These are phyloP conservation scores for Ophiostoma tasmaniense DNA, from an alignment of 2,329 filamentous ascomycete species.

Conservation along the genomic window DNA sequence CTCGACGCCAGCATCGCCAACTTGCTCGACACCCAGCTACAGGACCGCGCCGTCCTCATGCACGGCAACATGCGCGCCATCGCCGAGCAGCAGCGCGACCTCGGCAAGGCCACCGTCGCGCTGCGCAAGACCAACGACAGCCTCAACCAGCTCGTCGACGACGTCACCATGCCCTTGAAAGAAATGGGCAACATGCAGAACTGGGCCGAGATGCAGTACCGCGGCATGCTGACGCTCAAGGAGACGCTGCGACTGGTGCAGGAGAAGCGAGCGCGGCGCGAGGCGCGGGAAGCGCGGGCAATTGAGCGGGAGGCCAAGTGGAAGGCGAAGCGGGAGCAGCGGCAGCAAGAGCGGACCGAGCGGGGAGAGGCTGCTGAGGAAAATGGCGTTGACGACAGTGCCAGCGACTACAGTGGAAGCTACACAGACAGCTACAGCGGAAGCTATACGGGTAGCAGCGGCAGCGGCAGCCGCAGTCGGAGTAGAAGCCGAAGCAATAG, in stretches of 20 bases:
- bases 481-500: slow-evolving; percentile 25
- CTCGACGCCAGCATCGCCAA: slow-evolving; percentile 58
- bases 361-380: background rate
- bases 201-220: slow-evolving; percentile 75
- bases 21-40: slow-evolving; percentile 59
- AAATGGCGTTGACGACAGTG: background rate
- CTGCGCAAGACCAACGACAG: slow-evolving; percentile 57
- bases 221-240: slow-evolving; percentile 55
- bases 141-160: slow-evolving; percentile 55
- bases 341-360: background rate
- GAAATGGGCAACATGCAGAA: slow-evolving; percentile 78
- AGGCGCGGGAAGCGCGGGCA: slow-evolving; percentile 7
- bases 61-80: slow-evolving; percentile 61
- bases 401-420: slow-evolving; percentile 8
- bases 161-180: slow-evolving; percentile 58
- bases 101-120: slow-evolving; percentile 50
- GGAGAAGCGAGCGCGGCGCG: slow-evolving; percentile 21
- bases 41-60: slow-evolving; percentile 57
- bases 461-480: slow-evolving; percentile 22
- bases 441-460: slow-evolving; percentile 8
- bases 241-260: slow-evolving; percentile 54
- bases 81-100: slow-evolving; percentile 56
- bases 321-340: slow-evolving; percentile 4
- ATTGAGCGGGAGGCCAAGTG: slow-evolving; percentile 15
- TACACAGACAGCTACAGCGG: slow-evolving; percentile 18